These are phyloP conservation scores for Myxozyma nipponensis DNA, from an alignment of 805 yeast genomes.

Conservation along the genomic window DNA sequence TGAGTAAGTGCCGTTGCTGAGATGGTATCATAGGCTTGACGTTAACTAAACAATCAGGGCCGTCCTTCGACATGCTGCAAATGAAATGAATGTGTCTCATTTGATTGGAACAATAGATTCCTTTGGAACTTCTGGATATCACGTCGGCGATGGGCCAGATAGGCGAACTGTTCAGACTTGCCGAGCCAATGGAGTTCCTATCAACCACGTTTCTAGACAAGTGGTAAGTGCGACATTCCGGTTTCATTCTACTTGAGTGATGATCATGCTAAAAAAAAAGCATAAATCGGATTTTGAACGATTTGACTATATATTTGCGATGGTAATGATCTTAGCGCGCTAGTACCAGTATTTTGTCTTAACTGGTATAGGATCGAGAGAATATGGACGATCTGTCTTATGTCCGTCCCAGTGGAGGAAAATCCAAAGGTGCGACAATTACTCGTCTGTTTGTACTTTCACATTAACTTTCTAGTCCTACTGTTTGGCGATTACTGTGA, in stretches of 20 bases:
- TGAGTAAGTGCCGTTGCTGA: constrained; percentile 43
- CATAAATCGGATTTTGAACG: constrained; percentile 38
- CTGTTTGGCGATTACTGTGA: constrained; percentile 82
- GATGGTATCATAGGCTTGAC: neutral
- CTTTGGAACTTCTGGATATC: constrained; percentile 85
- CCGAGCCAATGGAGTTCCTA: constrained; percentile 64
- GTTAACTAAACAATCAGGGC: constrained; percentile 3
- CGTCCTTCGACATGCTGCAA: constrained; percentile 10
- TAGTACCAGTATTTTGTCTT: neutral
- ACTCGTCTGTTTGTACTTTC: neutral
- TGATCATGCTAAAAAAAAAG: constrained; percentile 38
- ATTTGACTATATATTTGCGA: constrained; percentile 57
- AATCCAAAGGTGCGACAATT: constrained; percentile 30
- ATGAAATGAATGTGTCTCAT: constrained; percentile 10
- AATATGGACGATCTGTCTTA: constrained; percentile 45
- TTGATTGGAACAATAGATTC: constrained; percentile 54
- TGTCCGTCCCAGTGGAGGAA: constrained; percentile 41
- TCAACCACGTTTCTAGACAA: constrained; percentile 72
- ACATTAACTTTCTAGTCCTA: constrained; percentile 41
- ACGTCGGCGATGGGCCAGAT: constrained; percentile 80
- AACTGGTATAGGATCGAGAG: constrained; percentile 41
- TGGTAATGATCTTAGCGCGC: constrained; percentile 34
- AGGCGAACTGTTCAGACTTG: constrained; percentile 67
- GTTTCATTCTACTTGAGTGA: constrained; percentile 50
- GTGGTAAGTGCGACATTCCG: constrained; percentile 53